Evolutionary conservation across 2,329 filamentous ascomycete species (phyloP).

Genomic region (Ophiostoma sp.): DNA sequence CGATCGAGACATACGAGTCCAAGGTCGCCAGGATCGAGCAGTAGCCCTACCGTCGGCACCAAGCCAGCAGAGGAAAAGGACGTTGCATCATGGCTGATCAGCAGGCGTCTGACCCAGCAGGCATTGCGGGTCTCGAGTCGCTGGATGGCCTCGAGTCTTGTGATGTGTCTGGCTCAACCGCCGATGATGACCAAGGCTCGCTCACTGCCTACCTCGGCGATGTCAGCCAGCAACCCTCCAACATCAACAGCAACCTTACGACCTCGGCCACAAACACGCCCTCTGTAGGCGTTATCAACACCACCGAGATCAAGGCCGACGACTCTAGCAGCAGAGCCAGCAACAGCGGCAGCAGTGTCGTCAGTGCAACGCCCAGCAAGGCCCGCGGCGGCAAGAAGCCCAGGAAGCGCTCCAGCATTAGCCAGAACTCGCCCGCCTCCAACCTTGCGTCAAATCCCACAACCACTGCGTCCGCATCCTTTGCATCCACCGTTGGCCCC

Average conservation of each 20-base stretch:
- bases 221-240: slow-evolving; percentile 19
- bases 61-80: background rate
- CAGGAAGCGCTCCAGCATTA: slow-evolving; percentile 13
- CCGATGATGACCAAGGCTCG: slow-evolving; percentile 19
- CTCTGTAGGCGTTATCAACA: background rate
- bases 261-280: background rate
- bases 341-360: slow-evolving; percentile 18
- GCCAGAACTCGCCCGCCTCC: slow-evolving; percentile 1
- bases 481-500: slow-evolving; percentile 23
- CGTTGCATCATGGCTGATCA: slow-evolving; percentile 24
- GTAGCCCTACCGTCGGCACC: background rate
- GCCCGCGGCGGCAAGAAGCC: slow-evolving; percentile 1
- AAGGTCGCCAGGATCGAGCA: background rate
- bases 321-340: slow-evolving; percentile 13
- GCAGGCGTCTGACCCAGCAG: slow-evolving; percentile 22
- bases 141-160: slow-evolving; percentile 13
- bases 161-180: slow-evolving; percentile 20
- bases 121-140: slow-evolving; percentile 25
- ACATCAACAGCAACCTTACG: background rate
- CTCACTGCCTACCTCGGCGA: slow-evolving; percentile 20
- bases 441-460: slow-evolving; percentile 6
- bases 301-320: slow-evolving; percentile 13
- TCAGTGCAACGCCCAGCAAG: slow-evolving; percentile 6
- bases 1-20: slow-evolving; percentile 13
- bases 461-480: slow-evolving; percentile 25